Conservation (phyloP, 2,329 filamentous ascomycete genomes). For the Alternaria sp. region DNA sequence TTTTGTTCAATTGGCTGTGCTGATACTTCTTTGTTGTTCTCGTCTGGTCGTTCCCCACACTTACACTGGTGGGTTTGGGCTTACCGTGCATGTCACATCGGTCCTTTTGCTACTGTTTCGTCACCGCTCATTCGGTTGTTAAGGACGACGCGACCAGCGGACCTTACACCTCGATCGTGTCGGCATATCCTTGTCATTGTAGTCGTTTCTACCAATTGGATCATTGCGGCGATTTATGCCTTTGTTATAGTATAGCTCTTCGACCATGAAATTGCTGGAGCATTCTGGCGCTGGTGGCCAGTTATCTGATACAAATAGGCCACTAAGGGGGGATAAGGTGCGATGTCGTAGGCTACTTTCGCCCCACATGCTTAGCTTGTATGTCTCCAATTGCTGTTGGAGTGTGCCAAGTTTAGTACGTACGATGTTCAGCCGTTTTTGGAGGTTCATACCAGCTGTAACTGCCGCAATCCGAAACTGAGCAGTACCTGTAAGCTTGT, state of each 20-base stretch:
- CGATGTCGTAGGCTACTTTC: constrained; percentile 5
- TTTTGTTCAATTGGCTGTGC: constrained; percentile 1
- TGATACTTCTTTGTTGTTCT: constrained; percentile 21
- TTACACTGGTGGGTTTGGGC: constrained; percentile 18
- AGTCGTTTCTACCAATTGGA: constrained; percentile 13
- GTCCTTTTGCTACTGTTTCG: constrained; percentile 32
- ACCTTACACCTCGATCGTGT: constrained; percentile 16
- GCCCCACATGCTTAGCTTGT: constrained; percentile 2
- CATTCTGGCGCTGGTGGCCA: constrained; percentile 8
- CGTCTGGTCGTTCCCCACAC: constrained; percentile 23
- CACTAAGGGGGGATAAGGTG: background rate
- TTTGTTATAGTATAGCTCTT: constrained; percentile 11
- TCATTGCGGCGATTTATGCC: constrained; percentile 4
- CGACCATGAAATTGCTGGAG: constrained; percentile 6
- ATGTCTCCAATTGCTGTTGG: constrained; percentile 2
- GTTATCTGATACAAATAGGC: constrained; percentile 4
- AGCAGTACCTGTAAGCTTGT: constrained; percentile 13
- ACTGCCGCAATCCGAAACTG: constrained; percentile 14
- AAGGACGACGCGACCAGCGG: constrained; percentile 20
- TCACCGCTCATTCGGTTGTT: constrained; percentile 34
- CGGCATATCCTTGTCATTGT: constrained; percentile 11
- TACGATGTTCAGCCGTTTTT: constrained; percentile 6
- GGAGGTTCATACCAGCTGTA: constrained; percentile 7
- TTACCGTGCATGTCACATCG: constrained; percentile 29
- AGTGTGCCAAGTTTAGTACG: constrained; percentile 3